phyloP scores from a whole-genome alignment of 805 yeast genomes.

The Lachancea kluyveri region DNA sequence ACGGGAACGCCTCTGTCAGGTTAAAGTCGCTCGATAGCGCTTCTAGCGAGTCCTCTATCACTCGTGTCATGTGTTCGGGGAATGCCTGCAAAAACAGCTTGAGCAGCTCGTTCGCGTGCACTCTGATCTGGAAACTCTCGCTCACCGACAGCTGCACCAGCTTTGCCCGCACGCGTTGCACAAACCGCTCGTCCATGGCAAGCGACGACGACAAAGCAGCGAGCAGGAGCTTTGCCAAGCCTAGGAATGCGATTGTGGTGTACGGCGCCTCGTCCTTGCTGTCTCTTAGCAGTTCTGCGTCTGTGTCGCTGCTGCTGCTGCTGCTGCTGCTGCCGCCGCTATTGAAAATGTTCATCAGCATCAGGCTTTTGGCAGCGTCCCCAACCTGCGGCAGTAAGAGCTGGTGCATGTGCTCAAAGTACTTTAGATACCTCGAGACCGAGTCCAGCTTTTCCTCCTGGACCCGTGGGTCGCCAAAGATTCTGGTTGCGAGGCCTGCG shows the following conservation, averaged over 20 bases:
- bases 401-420: slow-evolving; percentile 20
- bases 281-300: slow-evolving; percentile 4
- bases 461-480: slow-evolving; percentile 23
- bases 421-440: slow-evolving; percentile 20
- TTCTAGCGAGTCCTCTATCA: slow-evolving; percentile 31
- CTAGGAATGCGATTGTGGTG: slow-evolving; percentile 20
- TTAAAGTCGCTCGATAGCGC: slow-evolving; percentile 33
- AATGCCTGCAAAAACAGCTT: slow-evolving; percentile 28
- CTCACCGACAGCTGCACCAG: slow-evolving; percentile 35
- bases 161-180: slow-evolving; percentile 28
- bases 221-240: slow-evolving; percentile 16
- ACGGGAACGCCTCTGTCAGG: slow-evolving; percentile 22
- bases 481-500: slow-evolving; percentile 18
- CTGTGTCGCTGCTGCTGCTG: slow-evolving; percentile 6
- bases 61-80: slow-evolving; percentile 33
- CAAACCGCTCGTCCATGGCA: slow-evolving; percentile 20
- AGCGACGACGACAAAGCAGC: slow-evolving; percentile 26
- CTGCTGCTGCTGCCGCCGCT: too few relatives aligned
- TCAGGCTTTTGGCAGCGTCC: slow-evolving; percentile 30
- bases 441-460: slow-evolving; percentile 13
- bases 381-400: slow-evolving; percentile 22
- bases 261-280: slow-evolving; percentile 14
- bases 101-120: slow-evolving; percentile 34
- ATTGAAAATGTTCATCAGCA: slow-evolving; percentile 22
- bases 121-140: slow-evolving; percentile 36